Evolutionary conservation across 1,284 basidiomycete genomes (phyloP).

Genomic region (Leccinum pachyderme): DNA sequence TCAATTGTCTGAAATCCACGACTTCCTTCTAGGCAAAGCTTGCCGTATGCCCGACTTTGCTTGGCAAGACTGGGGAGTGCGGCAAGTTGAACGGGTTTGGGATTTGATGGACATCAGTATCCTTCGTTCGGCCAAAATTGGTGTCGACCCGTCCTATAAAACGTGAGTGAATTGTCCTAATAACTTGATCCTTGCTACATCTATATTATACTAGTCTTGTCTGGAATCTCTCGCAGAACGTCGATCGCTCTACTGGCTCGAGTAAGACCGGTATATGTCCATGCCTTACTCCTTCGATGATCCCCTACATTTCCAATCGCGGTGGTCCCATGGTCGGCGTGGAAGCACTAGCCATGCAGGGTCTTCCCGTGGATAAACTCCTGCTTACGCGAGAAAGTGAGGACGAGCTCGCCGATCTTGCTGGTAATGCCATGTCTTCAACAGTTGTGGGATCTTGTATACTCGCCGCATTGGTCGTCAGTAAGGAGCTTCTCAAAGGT

Average conservation of each 20-base stretch:
- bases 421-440: slow-evolving; percentile 96
- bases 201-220: slow-evolving; percentile 55
- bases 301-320: slow-evolving; percentile 92
- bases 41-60: slow-evolving; percentile 89
- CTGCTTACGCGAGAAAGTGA: slow-evolving; percentile 90
- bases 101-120: slow-evolving; percentile 92
- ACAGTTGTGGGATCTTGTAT: slow-evolving; percentile 94
- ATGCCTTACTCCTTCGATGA: slow-evolving; percentile 94
- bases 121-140: slow-evolving; percentile 77
- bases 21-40: slow-evolving; percentile 57
- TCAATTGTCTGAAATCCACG: background rate
- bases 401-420: slow-evolving; percentile 91
- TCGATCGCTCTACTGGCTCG: slow-evolving; percentile 84
- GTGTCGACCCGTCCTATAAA: slow-evolving; percentile 83
- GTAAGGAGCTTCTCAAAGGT: slow-evolving; percentile 60
- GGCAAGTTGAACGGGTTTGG: slow-evolving; percentile 92
- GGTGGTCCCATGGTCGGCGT: slow-evolving; percentile 95
- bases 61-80: slow-evolving; percentile 91
- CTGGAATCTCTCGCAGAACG: slow-evolving; percentile 98
- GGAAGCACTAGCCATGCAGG: slow-evolving; percentile 92
- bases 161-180: slow-evolving; percentile 53
- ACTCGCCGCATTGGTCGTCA: slow-evolving; percentile 74
- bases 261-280: slow-evolving; percentile 83
- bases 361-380: slow-evolving; percentile 88
- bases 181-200: slow-evolving; percentile 18